A percentile compares a stretch with the other conserved stretches of the same genome.
These are phyloP conservation scores for Colletotrichum zoysiae DNA, from an alignment of 2,329 filamentous ascomycete genomes.

Conservation along the genomic window DNA sequence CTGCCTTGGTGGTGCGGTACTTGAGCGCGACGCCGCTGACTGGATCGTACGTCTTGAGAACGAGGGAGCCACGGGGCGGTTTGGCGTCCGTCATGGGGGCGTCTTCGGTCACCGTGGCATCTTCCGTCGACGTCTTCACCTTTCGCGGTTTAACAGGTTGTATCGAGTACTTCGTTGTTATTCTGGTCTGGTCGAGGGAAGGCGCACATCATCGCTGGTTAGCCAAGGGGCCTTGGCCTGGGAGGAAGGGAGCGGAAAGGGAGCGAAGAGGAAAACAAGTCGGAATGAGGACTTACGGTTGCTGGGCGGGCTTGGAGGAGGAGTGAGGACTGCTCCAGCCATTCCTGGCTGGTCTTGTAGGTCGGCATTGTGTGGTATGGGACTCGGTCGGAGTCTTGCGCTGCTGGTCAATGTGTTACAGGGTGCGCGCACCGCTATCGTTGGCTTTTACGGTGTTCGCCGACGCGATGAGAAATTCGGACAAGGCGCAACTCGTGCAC, in stretches of 20 bases:
- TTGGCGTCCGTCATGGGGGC: slow-evolving; percentile 51
- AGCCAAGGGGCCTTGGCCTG: background rate
- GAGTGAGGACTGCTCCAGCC: slow-evolving; percentile 88
- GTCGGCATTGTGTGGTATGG: slow-evolving; percentile 76
- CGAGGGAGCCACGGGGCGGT: slow-evolving; percentile 76
- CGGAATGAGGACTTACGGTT: slow-evolving; percentile 70
- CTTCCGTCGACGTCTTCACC: slow-evolving; percentile 44
- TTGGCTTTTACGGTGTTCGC: background rate
- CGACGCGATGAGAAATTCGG: background rate
- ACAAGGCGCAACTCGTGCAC: background rate
- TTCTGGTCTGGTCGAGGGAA: slow-evolving; percentile 74
- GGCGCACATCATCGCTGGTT: slow-evolving; percentile 21
- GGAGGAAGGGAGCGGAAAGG: background rate
- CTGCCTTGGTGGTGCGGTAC: slow-evolving; percentile 91
- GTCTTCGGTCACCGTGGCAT: slow-evolving; percentile 48
- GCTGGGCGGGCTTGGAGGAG: slow-evolving; percentile 88
- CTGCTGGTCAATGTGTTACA: background rate
- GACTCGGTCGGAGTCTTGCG: slow-evolving; percentile 7
- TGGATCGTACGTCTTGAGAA: slow-evolving; percentile 91
- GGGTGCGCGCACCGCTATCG: background rate
- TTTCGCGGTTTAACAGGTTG: slow-evolving; percentile 55
- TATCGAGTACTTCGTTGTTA: slow-evolving; percentile 93
- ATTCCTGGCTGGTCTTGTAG: slow-evolving; percentile 86
- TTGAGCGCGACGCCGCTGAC: slow-evolving; percentile 85
- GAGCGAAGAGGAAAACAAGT: slow-evolving; percentile 5